These are phyloP conservation scores for Pythium periplocum DNA, from an alignment of 352 stramenopile species.

Conservation along the genomic window DNA sequence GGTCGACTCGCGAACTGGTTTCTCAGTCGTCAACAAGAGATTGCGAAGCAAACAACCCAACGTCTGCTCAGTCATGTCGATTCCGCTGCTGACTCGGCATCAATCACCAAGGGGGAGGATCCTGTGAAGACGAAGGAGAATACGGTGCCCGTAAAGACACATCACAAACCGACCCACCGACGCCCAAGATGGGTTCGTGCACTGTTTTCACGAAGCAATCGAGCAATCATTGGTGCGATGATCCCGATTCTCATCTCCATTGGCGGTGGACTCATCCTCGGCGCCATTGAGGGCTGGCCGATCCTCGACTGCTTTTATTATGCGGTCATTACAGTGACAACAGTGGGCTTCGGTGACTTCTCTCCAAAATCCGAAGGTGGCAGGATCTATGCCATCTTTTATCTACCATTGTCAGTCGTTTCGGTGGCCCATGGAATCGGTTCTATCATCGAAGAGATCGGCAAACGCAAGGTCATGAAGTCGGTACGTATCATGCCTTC, in stretches of 20 bases:
- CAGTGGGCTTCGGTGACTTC: slow-evolving; percentile 82
- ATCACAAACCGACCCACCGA: background rate
- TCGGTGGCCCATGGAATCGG: slow-evolving; percentile 63
- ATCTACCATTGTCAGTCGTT: slow-evolving; percentile 60
- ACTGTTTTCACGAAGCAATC: slow-evolving; percentile 50
- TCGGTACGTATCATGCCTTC: slow-evolving; percentile 8
- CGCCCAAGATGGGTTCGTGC: slow-evolving; percentile 27
- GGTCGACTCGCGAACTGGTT: slow-evolving; percentile 49
- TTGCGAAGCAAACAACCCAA: slow-evolving; percentile 53
- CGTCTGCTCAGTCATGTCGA: slow-evolving; percentile 45
- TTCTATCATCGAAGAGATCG: slow-evolving; percentile 57
- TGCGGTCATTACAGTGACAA: slow-evolving; percentile 88
- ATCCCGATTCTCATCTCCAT: slow-evolving; percentile 52
- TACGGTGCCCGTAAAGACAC: slow-evolving; percentile 7
- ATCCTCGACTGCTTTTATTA: slow-evolving; percentile 91
- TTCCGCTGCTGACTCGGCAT: slow-evolving; percentile 22
- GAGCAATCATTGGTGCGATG: slow-evolving; percentile 30
- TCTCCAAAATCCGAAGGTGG: slow-evolving; percentile 47
- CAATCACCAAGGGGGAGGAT: background rate
- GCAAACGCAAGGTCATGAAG: slow-evolving; percentile 51
- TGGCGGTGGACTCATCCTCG: slow-evolving; percentile 40
- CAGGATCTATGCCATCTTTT: slow-evolving; percentile 84
- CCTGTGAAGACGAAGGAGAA: slow-evolving; percentile 18
- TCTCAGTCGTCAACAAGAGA: slow-evolving; percentile 41
- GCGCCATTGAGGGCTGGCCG: slow-evolving; percentile 53